phyloP scores from a whole-genome alignment of 768 basidiomycete species.

The Trametes coccinea region DNA sequence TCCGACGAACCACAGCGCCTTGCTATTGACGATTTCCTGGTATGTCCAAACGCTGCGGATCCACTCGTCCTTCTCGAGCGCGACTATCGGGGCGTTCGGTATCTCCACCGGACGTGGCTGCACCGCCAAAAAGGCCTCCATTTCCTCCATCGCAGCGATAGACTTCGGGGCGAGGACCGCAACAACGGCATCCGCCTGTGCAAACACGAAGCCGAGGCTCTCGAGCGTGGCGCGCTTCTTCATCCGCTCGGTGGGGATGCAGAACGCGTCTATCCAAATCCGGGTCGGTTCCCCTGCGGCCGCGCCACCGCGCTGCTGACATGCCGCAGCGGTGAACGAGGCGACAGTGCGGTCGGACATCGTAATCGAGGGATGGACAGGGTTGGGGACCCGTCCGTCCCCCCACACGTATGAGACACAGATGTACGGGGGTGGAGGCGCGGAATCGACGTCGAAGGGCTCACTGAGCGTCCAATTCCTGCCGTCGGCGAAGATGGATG shows the following conservation, averaged over 20 bases:
- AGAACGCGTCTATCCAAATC: conserved; percentile 23
- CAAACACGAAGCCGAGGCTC: conserved; percentile 24
- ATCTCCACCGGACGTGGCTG: background rate
- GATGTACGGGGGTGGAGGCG: conserved; percentile 9
- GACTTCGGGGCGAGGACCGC: conserved; percentile 18
- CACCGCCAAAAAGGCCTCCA: conserved; percentile 7
- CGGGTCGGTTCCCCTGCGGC: conserved; percentile 5
- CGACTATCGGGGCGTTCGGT: conserved; percentile 10
- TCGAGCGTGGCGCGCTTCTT: conserved; percentile 21
- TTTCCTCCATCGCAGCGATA: conserved; percentile 18
- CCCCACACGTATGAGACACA: conserved; percentile 30
- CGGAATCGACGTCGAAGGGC: conserved; percentile 14
- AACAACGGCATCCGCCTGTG: conserved; percentile 18
- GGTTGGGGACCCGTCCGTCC: conserved; percentile 7
- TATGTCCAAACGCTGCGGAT: conserved; percentile 27
- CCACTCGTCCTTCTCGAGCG: conserved; percentile 24
- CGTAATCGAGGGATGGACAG: conserved; percentile 16
- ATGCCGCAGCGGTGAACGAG: conserved; percentile 14
- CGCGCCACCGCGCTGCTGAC: conserved; percentile 1
- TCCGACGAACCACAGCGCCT: conserved; percentile 11
- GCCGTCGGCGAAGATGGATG: conserved; percentile 13
- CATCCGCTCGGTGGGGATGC: conserved; percentile 20
- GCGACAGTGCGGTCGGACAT: conserved; percentile 24
- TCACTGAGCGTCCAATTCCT: conserved; percentile 16
- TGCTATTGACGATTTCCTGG: conserved; percentile 24